Base-by-base conservation (phyloP, 208 protist genomes). In the Leptomonas seymouri region DNA sequence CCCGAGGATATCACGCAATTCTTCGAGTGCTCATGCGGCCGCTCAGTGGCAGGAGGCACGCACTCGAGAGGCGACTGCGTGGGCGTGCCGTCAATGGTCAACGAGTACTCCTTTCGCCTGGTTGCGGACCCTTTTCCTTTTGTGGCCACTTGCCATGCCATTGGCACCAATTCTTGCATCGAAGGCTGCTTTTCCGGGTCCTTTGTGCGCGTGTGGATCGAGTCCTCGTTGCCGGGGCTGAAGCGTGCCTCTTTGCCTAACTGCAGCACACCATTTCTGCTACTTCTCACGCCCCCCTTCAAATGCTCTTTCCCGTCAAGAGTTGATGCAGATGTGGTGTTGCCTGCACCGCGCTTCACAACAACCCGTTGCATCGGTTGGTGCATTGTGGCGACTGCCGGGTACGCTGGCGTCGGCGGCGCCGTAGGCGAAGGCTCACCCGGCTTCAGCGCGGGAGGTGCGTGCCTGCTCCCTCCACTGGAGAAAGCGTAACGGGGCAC, bases 1-100 rank as follows among this genome's bases (percentile, higher is more conserved):
- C 57, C 62, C 16, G 62, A 65, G 3, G 54, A 46, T 58, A 64
- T 57, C 39, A 41, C 31, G 55, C 48, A 64, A n/a, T 57, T 62
- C 27, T 45, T 67, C 14, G 27, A 9, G 20, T 56, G 62, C 20
- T 20, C 30, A 36, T 36, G 49, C 18, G 36, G n/a, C 9, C 36
- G 46, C 31, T 67, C 61, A 5, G 44, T 48, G 23, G 21, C 11
- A 0, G 48, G 23, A 23, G 34, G 34, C 60, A 20, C 27, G 46
- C 46, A 16, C 11, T 67, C 61, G 12, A 57, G 48, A 6, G 61
- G 48, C 23, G 48, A 36, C 12, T 46, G 61, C 20, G 61, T 42
- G 3, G 61, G 61, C 0, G 61, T 48, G 31, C 61, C 49, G 21
- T 67, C 61, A 48, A 67, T 50, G 21, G 34, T 46, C 20, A 67